Conservation (phyloP, 2,329 filamentous ascomycete genomes). For the Emericellopsis cladophorae region DNA sequence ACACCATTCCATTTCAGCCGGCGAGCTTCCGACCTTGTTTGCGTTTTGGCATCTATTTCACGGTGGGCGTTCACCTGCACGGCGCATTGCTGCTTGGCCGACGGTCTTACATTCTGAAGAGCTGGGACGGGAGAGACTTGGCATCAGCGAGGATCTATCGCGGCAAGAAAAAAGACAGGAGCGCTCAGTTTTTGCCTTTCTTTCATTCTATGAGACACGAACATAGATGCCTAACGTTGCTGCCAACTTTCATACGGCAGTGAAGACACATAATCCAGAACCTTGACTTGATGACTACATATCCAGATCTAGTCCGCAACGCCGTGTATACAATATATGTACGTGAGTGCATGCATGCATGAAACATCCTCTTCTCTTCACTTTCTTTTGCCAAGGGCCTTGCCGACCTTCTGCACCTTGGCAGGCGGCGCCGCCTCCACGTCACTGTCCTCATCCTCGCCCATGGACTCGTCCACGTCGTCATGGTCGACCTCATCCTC, state of each 20-base stretch:
- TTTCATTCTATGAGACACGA: too few relatives aligned
- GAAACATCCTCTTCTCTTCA: slow-evolving; percentile 8
- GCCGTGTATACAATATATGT: neutral
- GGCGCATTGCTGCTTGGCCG: neutral
- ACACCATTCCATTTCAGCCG: neutral
- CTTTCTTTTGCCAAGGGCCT: slow-evolving; percentile 22
- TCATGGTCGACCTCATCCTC: slow-evolving; percentile 49
- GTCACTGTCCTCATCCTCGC: slow-evolving; percentile 43
- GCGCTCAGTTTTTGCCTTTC: too few relatives aligned
- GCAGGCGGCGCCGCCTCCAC: slow-evolving; percentile 32
- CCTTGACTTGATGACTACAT: too few relatives aligned
- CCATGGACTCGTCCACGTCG: slow-evolving; percentile 39
- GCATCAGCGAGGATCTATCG: too few relatives aligned
- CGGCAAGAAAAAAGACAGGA: too few relatives aligned
- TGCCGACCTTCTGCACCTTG: slow-evolving; percentile 28
- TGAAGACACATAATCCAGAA: too few relatives aligned
- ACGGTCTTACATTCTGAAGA: neutral
- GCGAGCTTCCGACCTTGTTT: neutral
- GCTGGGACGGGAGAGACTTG: neutral
- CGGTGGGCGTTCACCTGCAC: neutral
- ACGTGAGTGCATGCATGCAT: neutral
- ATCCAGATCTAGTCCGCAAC: too few relatives aligned
- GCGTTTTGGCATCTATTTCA: neutral
- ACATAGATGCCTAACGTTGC: too few relatives aligned
- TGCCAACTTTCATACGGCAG: too few relatives aligned